These are phyloP conservation scores for Suillus discolor DNA, from an alignment of 768 basidiomycete species.

Conservation along the genomic window DNA sequence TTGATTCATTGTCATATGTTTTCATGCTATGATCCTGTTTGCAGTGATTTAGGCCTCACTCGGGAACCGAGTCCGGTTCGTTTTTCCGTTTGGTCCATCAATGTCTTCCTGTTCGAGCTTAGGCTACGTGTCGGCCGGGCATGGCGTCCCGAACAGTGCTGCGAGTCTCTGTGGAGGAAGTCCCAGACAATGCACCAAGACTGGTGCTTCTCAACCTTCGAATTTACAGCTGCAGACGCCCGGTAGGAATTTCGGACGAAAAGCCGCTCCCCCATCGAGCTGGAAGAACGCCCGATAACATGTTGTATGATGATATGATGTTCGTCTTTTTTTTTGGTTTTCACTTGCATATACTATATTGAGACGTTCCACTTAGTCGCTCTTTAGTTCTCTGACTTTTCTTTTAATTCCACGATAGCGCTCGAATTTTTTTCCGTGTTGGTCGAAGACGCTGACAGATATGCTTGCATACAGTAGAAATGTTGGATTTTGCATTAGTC, in stretches of 20 bases:
- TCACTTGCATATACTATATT: conserved; percentile 5
- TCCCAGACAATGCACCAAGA: conserved; percentile 36
- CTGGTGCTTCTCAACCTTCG: conserved; percentile 28
- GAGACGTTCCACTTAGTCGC: neutral
- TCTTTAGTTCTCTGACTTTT: neutral
- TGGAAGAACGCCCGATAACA: conserved; percentile 46
- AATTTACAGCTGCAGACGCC: conserved; percentile 17
- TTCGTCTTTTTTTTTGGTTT: neutral
- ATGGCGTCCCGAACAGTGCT: conserved; percentile 16
- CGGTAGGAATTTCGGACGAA: conserved; percentile 26
- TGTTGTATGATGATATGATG: neutral
- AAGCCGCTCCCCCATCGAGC: conserved; percentile 60
- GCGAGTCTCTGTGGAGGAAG: conserved; percentile 23
- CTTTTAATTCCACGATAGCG: neutral
- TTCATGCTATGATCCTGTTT: too few relatives aligned
- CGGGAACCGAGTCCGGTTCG: too few relatives aligned
- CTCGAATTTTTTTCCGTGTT: neutral
- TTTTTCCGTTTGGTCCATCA: conserved; percentile 50
- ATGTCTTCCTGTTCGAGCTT: conserved; percentile 20
- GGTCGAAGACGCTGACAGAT: neutral
- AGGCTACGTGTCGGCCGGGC: conserved; percentile 1
- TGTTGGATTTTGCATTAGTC: conserved; percentile 1
- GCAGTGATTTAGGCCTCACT: too few relatives aligned
- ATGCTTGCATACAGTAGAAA: neutral
- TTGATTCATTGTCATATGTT: too few relatives aligned